Evolutionary conservation across 345 rosid genomes (phyloP).

Genomic region (Dovyalis caffra): DNA sequence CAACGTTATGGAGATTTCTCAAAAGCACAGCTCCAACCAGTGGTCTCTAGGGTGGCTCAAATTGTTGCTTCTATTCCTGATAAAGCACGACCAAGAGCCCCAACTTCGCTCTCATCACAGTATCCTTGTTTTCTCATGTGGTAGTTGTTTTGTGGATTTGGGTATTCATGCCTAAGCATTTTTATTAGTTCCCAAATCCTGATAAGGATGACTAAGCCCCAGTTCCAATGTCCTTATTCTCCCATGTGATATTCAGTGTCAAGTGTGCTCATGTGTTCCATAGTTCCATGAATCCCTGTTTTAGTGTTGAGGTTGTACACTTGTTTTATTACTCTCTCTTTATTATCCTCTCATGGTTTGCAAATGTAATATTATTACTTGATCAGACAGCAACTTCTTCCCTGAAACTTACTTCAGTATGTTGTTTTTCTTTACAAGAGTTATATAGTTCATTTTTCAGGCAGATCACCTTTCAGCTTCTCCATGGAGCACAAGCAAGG

Average conservation of each 20-base stretch:
- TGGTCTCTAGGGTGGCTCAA: slow-evolving; percentile 63
- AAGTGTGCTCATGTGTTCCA: neutral
- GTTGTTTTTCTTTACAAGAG: slow-evolving; percentile 46
- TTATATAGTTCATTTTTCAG: slow-evolving; percentile 69
- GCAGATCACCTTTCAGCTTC: slow-evolving; percentile 66
- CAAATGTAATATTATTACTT: too few relatives aligned
- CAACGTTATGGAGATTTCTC: slow-evolving; percentile 25
- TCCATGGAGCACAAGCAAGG: slow-evolving; percentile 45
- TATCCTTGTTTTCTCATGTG: slow-evolving; percentile 58
- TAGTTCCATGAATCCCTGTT: neutral
- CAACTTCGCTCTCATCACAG: slow-evolving; percentile 71
- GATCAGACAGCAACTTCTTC: neutral
- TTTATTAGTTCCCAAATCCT: neutral
- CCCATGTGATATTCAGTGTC: neutral
- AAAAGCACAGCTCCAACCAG: slow-evolving; percentile 36
- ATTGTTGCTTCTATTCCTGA: slow-evolving; percentile 84
- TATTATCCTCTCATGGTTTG: too few relatives aligned
- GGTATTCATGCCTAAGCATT: neutral
- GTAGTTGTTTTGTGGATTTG: slow-evolving; percentile 3
- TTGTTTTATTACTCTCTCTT: neutral
- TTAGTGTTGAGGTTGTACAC: neutral
- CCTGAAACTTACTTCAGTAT: neutral
- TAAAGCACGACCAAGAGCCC: slow-evolving; percentile 64
- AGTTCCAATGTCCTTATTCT: neutral
- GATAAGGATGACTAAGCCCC: neutral